Percentiles rank a stretch among this genome's conserved stretches.
These are phyloP conservation scores for Gnaphalium uliginosum DNA, from an alignment of 129 eudicot genomes.

Conservation along the genomic window DNA sequence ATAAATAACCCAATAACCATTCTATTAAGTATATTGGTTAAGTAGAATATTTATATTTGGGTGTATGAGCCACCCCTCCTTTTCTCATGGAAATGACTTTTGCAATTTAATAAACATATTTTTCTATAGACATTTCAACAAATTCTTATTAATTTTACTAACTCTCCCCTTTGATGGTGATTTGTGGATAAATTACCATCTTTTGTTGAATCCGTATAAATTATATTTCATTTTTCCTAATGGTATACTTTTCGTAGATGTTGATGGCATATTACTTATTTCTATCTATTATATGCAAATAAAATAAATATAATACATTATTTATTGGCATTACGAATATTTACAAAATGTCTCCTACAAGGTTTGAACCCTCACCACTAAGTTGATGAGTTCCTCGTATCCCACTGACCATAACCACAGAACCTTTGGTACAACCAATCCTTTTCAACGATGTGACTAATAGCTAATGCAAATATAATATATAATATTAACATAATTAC, in stretches of 20 bases:
- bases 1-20: no score
- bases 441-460: no score
- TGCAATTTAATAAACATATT: slow-evolving; percentile 5
- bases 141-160: slow-evolving; percentile 18
- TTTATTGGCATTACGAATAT: no score
- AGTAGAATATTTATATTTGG: not conserved
- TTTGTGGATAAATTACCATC: slow-evolving; percentile 16
- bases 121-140: slow-evolving; percentile 20
- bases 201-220: not conserved
- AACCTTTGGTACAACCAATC: no score
- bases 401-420: no score
- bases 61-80: slow-evolving; percentile 31
- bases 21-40: not conserved
- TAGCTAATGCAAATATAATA: no score
- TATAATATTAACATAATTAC: no score
- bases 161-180: slow-evolving; percentile 33
- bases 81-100: slow-evolving; percentile 36
- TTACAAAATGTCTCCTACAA: no score
- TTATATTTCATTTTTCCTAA: not conserved
- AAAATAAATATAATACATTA: no score
- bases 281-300: no score
- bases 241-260: not conserved
- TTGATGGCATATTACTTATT: not conserved
- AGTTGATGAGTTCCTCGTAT: no score
- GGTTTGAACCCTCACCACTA: no score